phyloP scores from a whole-genome alignment of 179 eudicot genomes.

The Beta macrorhiza region DNA sequence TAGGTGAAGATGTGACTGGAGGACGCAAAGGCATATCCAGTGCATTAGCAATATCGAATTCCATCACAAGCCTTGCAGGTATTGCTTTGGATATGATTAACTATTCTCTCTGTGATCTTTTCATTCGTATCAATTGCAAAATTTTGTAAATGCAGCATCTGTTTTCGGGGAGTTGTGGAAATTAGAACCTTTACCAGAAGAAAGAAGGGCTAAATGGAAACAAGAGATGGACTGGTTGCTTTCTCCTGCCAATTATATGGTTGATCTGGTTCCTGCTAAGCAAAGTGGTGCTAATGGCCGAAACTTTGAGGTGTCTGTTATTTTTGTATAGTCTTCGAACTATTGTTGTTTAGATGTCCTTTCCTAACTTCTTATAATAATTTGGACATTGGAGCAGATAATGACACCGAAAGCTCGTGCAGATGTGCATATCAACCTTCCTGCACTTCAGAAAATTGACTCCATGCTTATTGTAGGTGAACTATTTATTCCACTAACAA shows the following conservation, averaged over 20 bases:
- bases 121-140: neutral
- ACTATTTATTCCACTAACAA: conserved; percentile 26
- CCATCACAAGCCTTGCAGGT: conserved; percentile 84
- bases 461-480: conserved; percentile 93
- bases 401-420: conserved; percentile 95
- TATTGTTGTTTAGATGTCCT: neutral
- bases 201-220: conserved; percentile 67
- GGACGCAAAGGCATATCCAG: conserved; percentile 63
- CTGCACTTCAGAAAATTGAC: conserved; percentile 88
- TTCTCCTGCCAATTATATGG: conserved; percentile 86
- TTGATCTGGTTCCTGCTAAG: conserved; percentile 89
- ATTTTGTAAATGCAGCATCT: conserved; percentile 48
- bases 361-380: neutral
- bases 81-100: conserved; percentile 7
- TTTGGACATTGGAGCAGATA: conserved; percentile 47
- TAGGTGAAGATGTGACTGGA: conserved; percentile 91
- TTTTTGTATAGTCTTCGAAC: neutral
- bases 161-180: conserved; percentile 97
- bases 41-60: conserved; percentile 78
- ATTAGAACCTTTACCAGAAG: conserved; percentile 81
- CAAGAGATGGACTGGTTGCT: conserved; percentile 94
- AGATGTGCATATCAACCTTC: conserved; percentile 80
- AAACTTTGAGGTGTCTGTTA: conserved; percentile 58
- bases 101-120: neutral
- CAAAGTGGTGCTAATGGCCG: conserved; percentile 68